A percentile compares a stretch with the other conserved stretches of the same genome.
phyloP scores from a whole-genome alignment of 2,329 filamentous ascomycete genomes.

The Dothiorella sarmentorum region DNA sequence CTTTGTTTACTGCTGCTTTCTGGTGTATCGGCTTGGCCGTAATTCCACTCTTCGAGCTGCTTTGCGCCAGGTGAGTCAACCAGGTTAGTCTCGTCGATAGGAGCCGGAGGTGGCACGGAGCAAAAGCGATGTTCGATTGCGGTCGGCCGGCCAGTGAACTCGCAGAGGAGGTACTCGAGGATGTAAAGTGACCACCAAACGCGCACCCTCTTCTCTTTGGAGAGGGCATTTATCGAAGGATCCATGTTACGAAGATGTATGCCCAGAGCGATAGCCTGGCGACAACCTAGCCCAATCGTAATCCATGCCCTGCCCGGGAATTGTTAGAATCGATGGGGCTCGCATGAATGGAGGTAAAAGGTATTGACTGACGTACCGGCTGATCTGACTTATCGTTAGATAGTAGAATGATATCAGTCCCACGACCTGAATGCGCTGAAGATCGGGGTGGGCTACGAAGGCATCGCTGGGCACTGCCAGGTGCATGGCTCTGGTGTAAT shows the following conservation, averaged over 20 bases:
- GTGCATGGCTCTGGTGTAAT: constrained; percentile 35
- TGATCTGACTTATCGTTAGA: constrained; percentile 38
- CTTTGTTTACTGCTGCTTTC: neutral
- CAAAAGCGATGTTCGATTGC: constrained; percentile 29
- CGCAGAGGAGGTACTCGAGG: constrained; percentile 34
- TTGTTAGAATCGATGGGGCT: neutral
- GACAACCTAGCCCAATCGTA: constrained; percentile 34
- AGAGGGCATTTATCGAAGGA: constrained; percentile 23
- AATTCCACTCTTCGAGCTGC: neutral
- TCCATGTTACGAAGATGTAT: constrained; percentile 37
- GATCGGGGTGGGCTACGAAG: constrained; percentile 32
- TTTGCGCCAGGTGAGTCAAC: neutral
- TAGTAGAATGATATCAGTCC: constrained; percentile 40
- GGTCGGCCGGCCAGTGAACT: constrained; percentile 38
- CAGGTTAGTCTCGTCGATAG: constrained; percentile 23
- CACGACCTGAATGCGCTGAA: constrained; percentile 38
- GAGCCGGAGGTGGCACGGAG: constrained; percentile 32
- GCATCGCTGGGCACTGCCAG: constrained; percentile 30
- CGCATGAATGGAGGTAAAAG: neutral
- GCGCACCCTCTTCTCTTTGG: constrained; percentile 34
- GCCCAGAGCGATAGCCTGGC: constrained; percentile 34
- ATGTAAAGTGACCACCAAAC: constrained; percentile 42
- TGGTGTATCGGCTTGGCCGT: neutral
- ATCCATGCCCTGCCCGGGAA: constrained; percentile 33
- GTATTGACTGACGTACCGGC: constrained; percentile 31